These are phyloP conservation scores for Coprinellus micaceus DNA, from an alignment of 768 basidiomycete species.

Conservation along the genomic window DNA sequence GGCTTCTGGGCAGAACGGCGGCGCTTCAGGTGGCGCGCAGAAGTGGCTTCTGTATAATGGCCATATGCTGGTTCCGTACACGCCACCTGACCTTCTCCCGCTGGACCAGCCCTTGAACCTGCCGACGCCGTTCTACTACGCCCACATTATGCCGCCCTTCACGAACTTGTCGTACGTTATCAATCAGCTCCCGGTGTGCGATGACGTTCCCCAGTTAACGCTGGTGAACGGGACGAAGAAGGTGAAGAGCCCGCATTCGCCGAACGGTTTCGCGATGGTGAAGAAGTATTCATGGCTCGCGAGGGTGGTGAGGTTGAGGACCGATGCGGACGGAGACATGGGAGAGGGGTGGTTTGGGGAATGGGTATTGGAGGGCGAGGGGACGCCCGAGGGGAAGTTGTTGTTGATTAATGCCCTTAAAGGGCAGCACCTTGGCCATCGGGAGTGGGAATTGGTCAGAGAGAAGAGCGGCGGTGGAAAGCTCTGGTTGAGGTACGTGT, in stretches of 20 bases:
- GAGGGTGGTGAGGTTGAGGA: conserved; percentile 31
- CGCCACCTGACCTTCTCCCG: conserved; percentile 52
- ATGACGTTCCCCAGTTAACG: conserved; percentile 44
- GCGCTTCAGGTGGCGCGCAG: conserved; percentile 12
- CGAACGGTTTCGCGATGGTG: conserved; percentile 55
- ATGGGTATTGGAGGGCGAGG: conserved; percentile 79
- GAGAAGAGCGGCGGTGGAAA: conserved; percentile 58
- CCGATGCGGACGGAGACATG: conserved; percentile 36
- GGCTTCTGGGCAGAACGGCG: background rate
- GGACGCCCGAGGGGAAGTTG: conserved; percentile 63
- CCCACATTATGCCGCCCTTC: conserved; percentile 52
- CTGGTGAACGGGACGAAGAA: conserved; percentile 42
- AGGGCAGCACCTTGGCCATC: conserved; percentile 27
- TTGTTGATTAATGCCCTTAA: conserved; percentile 52
- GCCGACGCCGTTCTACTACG: conserved; percentile 75
- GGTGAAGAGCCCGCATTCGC: conserved; percentile 60
- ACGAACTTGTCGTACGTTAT: conserved; percentile 37
- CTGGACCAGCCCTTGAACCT: conserved; percentile 56
- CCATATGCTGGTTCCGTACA: conserved; percentile 54
- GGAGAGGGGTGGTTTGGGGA: conserved; percentile 74
- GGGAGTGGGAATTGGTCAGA: conserved; percentile 54
- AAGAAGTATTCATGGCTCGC: conserved; percentile 68
- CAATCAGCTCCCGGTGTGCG: conserved; percentile 32
- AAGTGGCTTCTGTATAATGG: conserved; percentile 81
- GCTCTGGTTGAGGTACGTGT: conserved; percentile 60